Evolutionary conservation across 2,329 filamentous ascomycete genomes (phyloP).

Genomic region (Monilinia laxa): DNA sequence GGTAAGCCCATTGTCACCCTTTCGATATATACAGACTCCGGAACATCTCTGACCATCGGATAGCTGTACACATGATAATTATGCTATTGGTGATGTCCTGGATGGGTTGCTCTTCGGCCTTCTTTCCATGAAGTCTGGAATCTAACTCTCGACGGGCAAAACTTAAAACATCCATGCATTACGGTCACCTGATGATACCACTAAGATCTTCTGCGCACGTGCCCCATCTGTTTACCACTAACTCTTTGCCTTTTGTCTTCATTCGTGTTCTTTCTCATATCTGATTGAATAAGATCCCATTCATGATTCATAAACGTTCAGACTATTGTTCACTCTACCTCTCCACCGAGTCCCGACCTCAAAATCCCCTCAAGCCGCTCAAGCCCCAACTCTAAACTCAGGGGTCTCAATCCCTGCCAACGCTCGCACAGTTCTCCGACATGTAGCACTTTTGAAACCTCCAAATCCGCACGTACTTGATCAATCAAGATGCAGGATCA

Average conservation of each 20-base stretch:
- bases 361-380: background rate
- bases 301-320: background rate
- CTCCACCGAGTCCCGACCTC: background rate
- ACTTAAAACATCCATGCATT: background rate
- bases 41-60: background rate
- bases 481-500: background rate
- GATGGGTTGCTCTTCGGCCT: background rate
- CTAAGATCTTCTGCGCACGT: background rate
- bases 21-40: background rate
- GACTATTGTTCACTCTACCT: background rate
- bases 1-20: background rate
- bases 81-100: background rate
- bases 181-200: background rate
- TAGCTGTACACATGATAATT: background rate
- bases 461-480: background rate
- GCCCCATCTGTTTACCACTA: background rate
- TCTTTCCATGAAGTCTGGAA: background rate
- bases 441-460: constrained; percentile 7
- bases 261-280: background rate
- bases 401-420: constrained; percentile 10
- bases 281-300: background rate
- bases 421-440: constrained; percentile 5
- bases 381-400: constrained; percentile 9
- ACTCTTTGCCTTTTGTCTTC: too few relatives aligned
- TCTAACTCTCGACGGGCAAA: background rate